Conservation (phyloP, 345 rosid genomes). For the Melastoma malabathricum region DNA sequence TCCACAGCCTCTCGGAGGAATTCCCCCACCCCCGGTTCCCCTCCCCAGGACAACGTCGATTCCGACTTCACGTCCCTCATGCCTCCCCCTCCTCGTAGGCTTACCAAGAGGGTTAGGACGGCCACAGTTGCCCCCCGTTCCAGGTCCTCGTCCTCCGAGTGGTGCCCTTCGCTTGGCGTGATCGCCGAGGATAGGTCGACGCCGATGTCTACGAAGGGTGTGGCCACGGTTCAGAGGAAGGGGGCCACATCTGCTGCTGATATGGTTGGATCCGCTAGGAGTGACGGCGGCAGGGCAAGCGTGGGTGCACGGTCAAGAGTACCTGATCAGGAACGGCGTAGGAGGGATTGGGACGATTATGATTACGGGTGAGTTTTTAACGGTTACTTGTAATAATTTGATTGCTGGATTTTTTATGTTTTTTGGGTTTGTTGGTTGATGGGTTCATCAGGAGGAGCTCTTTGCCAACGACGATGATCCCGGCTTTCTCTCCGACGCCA, state of each 20-base stretch:
- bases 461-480: constrained; percentile 5
- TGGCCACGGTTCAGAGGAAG: constrained; percentile 9
- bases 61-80: constrained; percentile 3
- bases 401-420: too few relatives aligned
- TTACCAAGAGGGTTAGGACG: background rate
- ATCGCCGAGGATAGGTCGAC: constrained; percentile 45
- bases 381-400: too few relatives aligned
- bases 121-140: constrained; percentile 3
- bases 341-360: constrained; percentile 3
- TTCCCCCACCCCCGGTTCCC: background rate
- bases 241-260: background rate
- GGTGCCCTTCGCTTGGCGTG: constrained; percentile 49
- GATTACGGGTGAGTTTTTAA: background rate
- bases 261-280: too few relatives aligned
- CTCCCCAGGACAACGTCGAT: constrained; percentile 1
- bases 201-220: constrained; percentile 1
- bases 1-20: background rate
- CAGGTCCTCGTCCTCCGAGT: constrained; percentile 13
- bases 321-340: too few relatives aligned
- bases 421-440: background rate
- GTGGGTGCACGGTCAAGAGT: too few relatives aligned
- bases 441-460: constrained; percentile 2
- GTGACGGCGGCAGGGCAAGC: too few relatives aligned
- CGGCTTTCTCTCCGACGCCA: constrained; percentile 11
- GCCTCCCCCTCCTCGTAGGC: constrained; percentile 5